These are phyloP conservation scores for Galium porrigens DNA, from an alignment of 305 asterid genomes.

Conservation along the genomic window DNA sequence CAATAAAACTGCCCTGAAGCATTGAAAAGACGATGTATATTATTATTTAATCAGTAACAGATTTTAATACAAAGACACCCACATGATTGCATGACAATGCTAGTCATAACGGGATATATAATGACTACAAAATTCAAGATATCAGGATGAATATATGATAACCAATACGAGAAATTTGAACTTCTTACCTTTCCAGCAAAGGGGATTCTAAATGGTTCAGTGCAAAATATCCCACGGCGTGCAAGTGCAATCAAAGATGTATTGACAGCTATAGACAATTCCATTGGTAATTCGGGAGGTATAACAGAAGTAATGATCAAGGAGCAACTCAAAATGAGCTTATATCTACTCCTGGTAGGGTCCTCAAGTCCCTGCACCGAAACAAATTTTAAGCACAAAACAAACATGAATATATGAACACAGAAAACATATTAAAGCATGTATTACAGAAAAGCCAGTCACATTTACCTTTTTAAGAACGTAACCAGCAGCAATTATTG, in stretches of 20 bases:
- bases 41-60: too few species aligned
- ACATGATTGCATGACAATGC: background rate
- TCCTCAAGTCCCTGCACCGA: slow-evolving; percentile 82
- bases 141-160: background rate
- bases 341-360: slow-evolving; percentile 93
- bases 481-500: slow-evolving; percentile 90
- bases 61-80: too few species aligned
- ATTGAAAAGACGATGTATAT: too few species aligned
- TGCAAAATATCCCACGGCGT: slow-evolving; percentile 81
- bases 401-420: background rate
- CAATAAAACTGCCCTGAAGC: background rate
- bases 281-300: slow-evolving; percentile 99
- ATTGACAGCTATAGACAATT: slow-evolving; percentile 91
- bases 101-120: background rate
- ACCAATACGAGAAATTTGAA: slow-evolving; percentile 8
- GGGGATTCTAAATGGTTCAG: slow-evolving; percentile 94
- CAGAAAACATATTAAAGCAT: background rate
- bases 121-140: background rate
- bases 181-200: slow-evolving; percentile 83
- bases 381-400: slow-evolving; percentile 17
- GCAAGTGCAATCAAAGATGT: slow-evolving; percentile 93
- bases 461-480: slow-evolving; percentile 73
- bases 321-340: slow-evolving; percentile 85
- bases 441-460: slow-evolving; percentile 11
- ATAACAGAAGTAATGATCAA: slow-evolving; percentile 90